A percentile compares a stretch with the other conserved stretches of the same genome.
phyloP scores from a whole-genome alignment of 495 filamentous ascomycete species.

The Lepidopterella palustris region DNA sequence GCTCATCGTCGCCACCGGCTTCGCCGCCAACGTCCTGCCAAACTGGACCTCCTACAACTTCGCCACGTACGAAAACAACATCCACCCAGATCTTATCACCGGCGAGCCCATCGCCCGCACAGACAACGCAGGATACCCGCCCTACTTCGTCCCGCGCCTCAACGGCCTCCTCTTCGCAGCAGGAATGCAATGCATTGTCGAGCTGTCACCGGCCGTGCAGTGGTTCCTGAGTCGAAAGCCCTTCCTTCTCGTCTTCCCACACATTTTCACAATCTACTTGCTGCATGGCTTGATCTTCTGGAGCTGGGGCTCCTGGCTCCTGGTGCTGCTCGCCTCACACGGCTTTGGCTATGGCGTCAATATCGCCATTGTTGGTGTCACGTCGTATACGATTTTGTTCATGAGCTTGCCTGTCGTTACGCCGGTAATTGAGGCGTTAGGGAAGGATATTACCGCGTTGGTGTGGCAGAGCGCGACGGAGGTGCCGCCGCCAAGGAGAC shows the following conservation, averaged over 20 bases:
- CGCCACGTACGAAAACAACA: slow-evolving; percentile 32
- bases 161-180: slow-evolving; percentile 38
- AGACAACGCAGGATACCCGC: slow-evolving; percentile 29
- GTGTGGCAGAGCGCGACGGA: slow-evolving; percentile 22
- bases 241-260: slow-evolving; percentile 39
- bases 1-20: slow-evolving; percentile 23
- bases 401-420: slow-evolving; percentile 16
- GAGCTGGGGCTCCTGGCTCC: slow-evolving; percentile 33
- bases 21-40: slow-evolving; percentile 32
- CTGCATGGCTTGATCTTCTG: slow-evolving; percentile 42
- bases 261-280: slow-evolving; percentile 44
- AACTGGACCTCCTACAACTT: slow-evolving; percentile 32
- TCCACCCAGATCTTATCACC: slow-evolving; percentile 36
- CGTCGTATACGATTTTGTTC: slow-evolving; percentile 15
- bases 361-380: slow-evolving; percentile 19
- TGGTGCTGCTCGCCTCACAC: slow-evolving; percentile 17
- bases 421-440: slow-evolving; percentile 22
- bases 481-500: slow-evolving; percentile 13
- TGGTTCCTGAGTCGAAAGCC: slow-evolving; percentile 30
- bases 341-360: slow-evolving; percentile 16
- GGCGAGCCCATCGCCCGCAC: slow-evolving; percentile 32
- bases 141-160: slow-evolving; percentile 39
- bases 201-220: slow-evolving; percentile 35
- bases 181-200: slow-evolving; percentile 36
- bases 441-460: slow-evolving; percentile 21